A percentile compares a stretch with the other conserved stretches of the same genome.
Conservation (phyloP, 208 protist species). For the Leishmania turanica region DNA sequence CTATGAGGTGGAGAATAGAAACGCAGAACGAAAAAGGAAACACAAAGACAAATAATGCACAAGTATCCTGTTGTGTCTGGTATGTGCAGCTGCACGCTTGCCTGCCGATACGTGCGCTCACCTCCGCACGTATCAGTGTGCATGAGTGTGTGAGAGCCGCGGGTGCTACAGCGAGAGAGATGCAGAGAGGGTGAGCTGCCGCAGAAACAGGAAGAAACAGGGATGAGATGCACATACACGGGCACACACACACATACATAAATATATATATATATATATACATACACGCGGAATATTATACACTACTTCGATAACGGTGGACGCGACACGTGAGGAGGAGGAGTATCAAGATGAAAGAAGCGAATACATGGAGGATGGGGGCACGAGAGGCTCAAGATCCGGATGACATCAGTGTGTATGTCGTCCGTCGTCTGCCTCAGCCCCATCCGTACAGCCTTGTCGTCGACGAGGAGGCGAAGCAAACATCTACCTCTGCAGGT, state of each 20-base stretch:
- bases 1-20: not conserved
- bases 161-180: not conserved
- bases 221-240: not conserved
- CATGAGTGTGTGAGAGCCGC: not conserved
- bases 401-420: conserved; percentile 1
- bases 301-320: not conserved
- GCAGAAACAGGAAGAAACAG: not conserved
- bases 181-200: not conserved
- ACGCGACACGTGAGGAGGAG: not conserved
- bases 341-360: not conserved
- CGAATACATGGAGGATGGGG: not conserved
- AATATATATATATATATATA: not conserved
- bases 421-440: not conserved
- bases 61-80: not conserved
- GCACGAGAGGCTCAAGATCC: not conserved
- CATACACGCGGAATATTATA: not conserved
- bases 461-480: not conserved
- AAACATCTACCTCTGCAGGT: not conserved
- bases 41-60: not conserved
- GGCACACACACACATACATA: not conserved
- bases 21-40: not conserved
- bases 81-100: not conserved
- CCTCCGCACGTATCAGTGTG: not conserved
- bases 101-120: not conserved
- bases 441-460: not conserved